These are phyloP conservation scores for Colletotrichum tropicicola DNA, from an alignment of 2,329 filamentous ascomycete genomes.

Conservation along the genomic window DNA sequence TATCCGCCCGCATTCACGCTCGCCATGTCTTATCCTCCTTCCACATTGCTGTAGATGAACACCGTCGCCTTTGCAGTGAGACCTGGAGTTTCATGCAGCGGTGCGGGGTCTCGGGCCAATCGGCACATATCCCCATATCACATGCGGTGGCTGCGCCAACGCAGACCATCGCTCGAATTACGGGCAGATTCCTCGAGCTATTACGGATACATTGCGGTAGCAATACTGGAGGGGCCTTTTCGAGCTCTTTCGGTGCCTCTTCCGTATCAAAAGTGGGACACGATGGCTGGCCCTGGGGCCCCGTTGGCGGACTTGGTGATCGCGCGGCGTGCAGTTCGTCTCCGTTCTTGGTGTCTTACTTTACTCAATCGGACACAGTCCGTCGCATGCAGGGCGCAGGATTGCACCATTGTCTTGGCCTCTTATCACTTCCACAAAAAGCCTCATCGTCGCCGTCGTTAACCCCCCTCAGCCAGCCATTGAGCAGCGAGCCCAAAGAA, in stretches of 20 bases:
- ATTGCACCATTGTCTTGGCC: constrained; percentile 23
- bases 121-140: constrained; percentile 23
- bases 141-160: constrained; percentile 11
- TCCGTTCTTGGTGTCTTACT: not conserved
- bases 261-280: constrained; percentile 28
- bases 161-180: not conserved
- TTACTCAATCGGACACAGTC: constrained; percentile 26
- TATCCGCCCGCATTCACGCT: not conserved
- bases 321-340: not conserved
- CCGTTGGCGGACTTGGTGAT: not conserved
- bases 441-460: constrained; percentile 2
- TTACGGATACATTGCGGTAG: too few species aligned
- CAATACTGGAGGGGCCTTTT: too few species aligned
- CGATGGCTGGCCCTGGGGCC: not conserved
- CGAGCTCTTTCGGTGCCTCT: too few species aligned
- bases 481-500: not conserved
- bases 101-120: constrained; percentile 30
- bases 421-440: constrained; percentile 26
- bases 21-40: constrained; percentile 23
- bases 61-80: not conserved
- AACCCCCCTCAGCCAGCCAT: not conserved
- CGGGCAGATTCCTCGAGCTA: too few species aligned
- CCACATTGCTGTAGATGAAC: constrained; percentile 20
- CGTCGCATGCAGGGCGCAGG: constrained; percentile 19
- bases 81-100: constrained; percentile 14